Evolutionary conservation across 179 eudicot genomes (phyloP).

Genomic region (Carnegiea gigantea): DNA sequence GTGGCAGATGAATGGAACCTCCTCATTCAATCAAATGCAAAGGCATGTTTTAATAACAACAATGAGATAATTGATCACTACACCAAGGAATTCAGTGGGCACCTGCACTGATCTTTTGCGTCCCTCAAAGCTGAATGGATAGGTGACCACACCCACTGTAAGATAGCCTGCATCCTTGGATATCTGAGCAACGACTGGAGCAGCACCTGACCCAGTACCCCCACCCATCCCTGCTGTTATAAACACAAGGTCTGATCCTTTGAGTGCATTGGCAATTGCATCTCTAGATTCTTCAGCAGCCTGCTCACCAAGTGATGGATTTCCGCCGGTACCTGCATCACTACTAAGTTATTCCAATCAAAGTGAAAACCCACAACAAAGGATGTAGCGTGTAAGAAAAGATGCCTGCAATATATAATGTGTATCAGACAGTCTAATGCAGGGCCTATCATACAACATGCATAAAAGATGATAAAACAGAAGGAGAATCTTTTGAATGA

Average conservation of each 20-base stretch:
- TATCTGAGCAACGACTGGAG: slow-evolving; percentile 92
- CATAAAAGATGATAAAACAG: neutral
- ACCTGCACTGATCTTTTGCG: slow-evolving; percentile 92
- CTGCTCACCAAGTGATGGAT: slow-evolving; percentile 92
- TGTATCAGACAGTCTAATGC: neutral
- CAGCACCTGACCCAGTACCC: slow-evolving; percentile 99
- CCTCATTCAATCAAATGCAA: neutral
- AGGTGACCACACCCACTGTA: slow-evolving; percentile 98
- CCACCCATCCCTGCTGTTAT: slow-evolving; percentile 99
- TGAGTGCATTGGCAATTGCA: slow-evolving; percentile 73
- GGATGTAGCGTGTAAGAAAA: no score
- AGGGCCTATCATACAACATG: neutral
- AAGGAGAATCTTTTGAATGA: neutral
- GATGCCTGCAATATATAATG: neutral
- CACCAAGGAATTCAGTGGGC: slow-evolving; percentile 11
- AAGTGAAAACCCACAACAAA: slow-evolving; percentile 1
- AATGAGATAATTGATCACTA: neutral
- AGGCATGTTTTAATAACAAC: neutral
- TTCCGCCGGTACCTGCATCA: slow-evolving; percentile 92
- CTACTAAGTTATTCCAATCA: slow-evolving; percentile 27
- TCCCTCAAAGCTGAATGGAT: slow-evolving; percentile 97
- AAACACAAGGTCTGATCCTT: slow-evolving; percentile 96
- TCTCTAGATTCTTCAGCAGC: slow-evolving; percentile 99
- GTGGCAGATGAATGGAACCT: neutral
- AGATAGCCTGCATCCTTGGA: slow-evolving; percentile 93